Conservation (phyloP, 768 basidiomycete genomes). For the Suillus subaureus region DNA sequence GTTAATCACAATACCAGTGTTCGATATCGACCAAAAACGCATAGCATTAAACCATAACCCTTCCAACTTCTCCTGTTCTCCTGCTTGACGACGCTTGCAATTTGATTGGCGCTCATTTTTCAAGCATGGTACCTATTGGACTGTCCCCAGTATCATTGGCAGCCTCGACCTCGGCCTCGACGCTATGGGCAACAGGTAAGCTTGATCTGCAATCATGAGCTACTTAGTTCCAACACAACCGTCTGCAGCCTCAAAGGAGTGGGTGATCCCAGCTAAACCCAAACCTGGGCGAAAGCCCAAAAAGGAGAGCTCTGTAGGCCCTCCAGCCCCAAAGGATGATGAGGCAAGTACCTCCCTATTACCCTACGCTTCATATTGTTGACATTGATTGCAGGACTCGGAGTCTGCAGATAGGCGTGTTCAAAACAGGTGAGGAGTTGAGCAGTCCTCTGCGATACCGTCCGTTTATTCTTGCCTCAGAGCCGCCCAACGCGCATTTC, state of each 20-base stretch:
- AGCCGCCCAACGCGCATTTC: slow-evolving; percentile 87
- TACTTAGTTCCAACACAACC: slow-evolving; percentile 12
- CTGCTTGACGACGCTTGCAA: slow-evolving; percentile 21
- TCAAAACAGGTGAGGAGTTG: slow-evolving; percentile 64
- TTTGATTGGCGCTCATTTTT: slow-evolving; percentile 21
- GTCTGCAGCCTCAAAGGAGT: slow-evolving; percentile 78
- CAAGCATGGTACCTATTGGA: slow-evolving; percentile 30
- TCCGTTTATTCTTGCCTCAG: slow-evolving; percentile 38
- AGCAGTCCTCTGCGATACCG: neutral
- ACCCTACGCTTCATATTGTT: slow-evolving; percentile 4
- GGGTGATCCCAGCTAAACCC: slow-evolving; percentile 84
- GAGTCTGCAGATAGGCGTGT: slow-evolving; percentile 69
- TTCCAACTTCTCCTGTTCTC: neutral
- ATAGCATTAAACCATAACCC: neutral
- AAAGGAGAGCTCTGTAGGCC: slow-evolving; percentile 48
- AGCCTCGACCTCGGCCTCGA: slow-evolving; percentile 50
- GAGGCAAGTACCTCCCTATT: slow-evolving; percentile 45
- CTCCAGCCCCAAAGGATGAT: slow-evolving; percentile 39
- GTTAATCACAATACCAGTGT: neutral
- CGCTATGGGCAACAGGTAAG: slow-evolving; percentile 78
- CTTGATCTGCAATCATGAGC: neutral
- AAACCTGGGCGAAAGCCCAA: slow-evolving; percentile 90
- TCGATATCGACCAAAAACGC: neutral
- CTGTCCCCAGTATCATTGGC: slow-evolving; percentile 31
- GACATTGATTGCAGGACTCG: slow-evolving; percentile 30